A percentile compares a stretch with the other conserved stretches of the same genome.
These are phyloP conservation scores for Sarcodon sp. DNA, from an alignment of 768 basidiomycete species.

Conservation along the genomic window DNA sequence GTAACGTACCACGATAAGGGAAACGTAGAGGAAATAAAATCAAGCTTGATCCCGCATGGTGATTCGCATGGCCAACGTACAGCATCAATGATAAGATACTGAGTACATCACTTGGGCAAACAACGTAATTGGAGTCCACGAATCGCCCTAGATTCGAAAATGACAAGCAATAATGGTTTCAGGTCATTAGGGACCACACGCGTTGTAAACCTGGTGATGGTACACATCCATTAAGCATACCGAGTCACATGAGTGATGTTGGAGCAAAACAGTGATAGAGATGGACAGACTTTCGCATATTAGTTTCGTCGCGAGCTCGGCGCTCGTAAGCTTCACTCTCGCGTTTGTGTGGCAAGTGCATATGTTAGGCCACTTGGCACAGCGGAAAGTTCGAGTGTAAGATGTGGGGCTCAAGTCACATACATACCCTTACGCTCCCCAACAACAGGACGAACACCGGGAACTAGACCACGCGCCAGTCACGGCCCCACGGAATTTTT, in stretches of 20 bases:
- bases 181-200: slow-evolving; percentile 13
- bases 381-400: slow-evolving; percentile 4
- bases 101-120: slow-evolving; percentile 19
- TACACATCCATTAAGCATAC: slow-evolving; percentile 22
- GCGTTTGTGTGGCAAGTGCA: slow-evolving; percentile 16
- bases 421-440: slow-evolving; percentile 17
- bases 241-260: slow-evolving; percentile 10
- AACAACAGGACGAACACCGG: slow-evolving; percentile 15
- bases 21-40: slow-evolving; percentile 6
- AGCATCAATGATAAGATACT: slow-evolving; percentile 23
- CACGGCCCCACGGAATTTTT: slow-evolving; percentile 11
- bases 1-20: slow-evolving; percentile 12
- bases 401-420: neutral
- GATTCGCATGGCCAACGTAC: slow-evolving; percentile 11
- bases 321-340: slow-evolving; percentile 14
- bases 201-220: slow-evolving; percentile 15
- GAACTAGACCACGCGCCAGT: slow-evolving; percentile 12
- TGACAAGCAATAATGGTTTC: slow-evolving; percentile 19
- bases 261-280: neutral
- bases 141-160: slow-evolving; percentile 24
- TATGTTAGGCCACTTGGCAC: slow-evolving; percentile 18
- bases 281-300: slow-evolving; percentile 20
- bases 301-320: slow-evolving; percentile 24
- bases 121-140: slow-evolving; percentile 22
- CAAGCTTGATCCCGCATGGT: neutral